Percentiles rank a stretch among this genome's conserved stretches.
phyloP scores from a whole-genome alignment of 768 basidiomycete genomes.

The Pisolithus microcarpus region DNA sequence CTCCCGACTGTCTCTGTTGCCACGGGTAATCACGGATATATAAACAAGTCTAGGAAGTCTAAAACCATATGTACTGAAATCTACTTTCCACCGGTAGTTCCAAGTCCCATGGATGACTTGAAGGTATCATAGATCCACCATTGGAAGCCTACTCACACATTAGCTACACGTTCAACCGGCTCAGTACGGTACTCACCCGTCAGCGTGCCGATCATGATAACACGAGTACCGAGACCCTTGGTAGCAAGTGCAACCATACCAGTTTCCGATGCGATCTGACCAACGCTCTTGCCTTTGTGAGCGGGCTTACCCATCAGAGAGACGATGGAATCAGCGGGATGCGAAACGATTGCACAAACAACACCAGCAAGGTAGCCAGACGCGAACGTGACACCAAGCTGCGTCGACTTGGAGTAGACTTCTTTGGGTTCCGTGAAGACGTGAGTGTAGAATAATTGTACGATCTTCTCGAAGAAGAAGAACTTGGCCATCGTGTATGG shows the following conservation, averaged over 20 bases:
- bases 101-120: slow-evolving; percentile 78
- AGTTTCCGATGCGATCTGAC: slow-evolving; percentile 64
- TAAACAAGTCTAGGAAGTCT: not conserved
- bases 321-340: slow-evolving; percentile 90
- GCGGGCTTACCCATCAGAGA: slow-evolving; percentile 87
- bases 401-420: slow-evolving; percentile 70
- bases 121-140: slow-evolving; percentile 93
- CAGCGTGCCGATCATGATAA: slow-evolving; percentile 72
- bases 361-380: slow-evolving; percentile 96
- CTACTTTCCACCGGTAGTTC: slow-evolving; percentile 86
- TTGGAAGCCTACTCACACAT: slow-evolving; percentile 58
- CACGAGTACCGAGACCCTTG: slow-evolving; percentile 83
- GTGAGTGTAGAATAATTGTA: slow-evolving; percentile 80
- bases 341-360: slow-evolving; percentile 92
- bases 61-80: slow-evolving; percentile 3
- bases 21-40: too few species aligned
- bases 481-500: slow-evolving; percentile 99
- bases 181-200: slow-evolving; percentile 28
- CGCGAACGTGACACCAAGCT: slow-evolving; percentile 83
- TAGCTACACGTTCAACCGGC: not conserved
- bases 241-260: slow-evolving; percentile 60
- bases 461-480: slow-evolving; percentile 90
- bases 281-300: slow-evolving; percentile 76
- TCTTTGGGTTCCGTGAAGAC: slow-evolving; percentile 78
- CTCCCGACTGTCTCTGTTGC: too few species aligned